Percentiles rank a stretch among this genome's conserved stretches.
phyloP scores from a whole-genome alignment of 2,329 filamentous ascomycete genomes.

The Corynespora cassiicola region DNA sequence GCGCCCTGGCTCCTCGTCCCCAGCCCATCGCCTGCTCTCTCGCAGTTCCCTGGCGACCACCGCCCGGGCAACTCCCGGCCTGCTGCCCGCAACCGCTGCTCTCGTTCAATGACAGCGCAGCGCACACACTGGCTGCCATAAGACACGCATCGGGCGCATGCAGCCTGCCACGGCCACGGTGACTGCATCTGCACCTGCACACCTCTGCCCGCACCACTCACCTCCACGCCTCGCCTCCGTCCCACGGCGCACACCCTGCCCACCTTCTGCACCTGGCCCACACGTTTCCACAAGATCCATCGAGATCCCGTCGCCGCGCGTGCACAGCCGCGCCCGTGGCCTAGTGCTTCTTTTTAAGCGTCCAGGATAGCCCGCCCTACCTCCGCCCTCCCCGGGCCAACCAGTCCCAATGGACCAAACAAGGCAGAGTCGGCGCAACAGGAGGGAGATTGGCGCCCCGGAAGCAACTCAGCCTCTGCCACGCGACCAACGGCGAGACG shows the following conservation, averaged over 20 bases:
- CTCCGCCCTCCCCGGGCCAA: constrained; percentile 19
- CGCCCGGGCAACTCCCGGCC: constrained; percentile 20
- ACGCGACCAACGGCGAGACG: constrained; percentile 28
- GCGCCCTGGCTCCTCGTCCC: constrained; percentile 11
- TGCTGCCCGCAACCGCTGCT: too few species aligned
- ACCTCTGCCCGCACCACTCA: constrained; percentile 2
- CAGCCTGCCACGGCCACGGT: neutral
- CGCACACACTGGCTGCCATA: constrained; percentile 17
- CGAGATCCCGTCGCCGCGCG: too few species aligned
- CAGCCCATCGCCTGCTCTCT: constrained; percentile 15
- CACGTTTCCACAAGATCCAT: neutral
- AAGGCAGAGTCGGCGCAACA: constrained; percentile 24
- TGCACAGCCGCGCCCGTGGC: neutral
- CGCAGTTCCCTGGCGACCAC: constrained; percentile 16
- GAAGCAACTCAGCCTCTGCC: constrained; percentile 21
- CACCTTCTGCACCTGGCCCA: too few species aligned
- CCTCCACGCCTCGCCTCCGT: neutral
- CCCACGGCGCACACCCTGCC: constrained; percentile 5
- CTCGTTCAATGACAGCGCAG: constrained; percentile 28
- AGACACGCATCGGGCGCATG: constrained; percentile 16
- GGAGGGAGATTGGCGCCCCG: constrained; percentile 30
- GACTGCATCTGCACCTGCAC: constrained; percentile 1
- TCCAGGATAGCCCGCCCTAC: constrained; percentile 6
- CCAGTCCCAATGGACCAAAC: constrained; percentile 33
- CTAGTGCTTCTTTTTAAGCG: too few species aligned